phyloP scores from a whole-genome alignment of 495 filamentous ascomycete genomes.

The Aspergillus carlsbadensis region DNA sequence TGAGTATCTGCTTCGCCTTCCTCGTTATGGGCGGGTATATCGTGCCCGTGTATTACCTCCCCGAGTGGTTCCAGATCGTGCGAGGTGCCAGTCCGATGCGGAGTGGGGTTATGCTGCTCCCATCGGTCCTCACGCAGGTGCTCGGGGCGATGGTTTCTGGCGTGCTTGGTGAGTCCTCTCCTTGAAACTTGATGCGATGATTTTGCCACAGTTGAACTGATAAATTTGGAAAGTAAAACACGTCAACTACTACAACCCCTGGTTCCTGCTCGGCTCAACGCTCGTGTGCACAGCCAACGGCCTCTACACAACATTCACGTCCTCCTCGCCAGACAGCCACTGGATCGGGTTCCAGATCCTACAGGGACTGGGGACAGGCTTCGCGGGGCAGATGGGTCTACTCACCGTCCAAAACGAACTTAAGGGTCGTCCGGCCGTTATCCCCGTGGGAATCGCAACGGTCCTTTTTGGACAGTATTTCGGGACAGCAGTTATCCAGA shows the following conservation, averaged over 20 bases:
- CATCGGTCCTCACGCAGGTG: constrained; percentile 10
- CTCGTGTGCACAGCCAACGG: constrained; percentile 29
- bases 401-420: constrained; percentile 50
- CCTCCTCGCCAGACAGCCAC: constrained; percentile 29
- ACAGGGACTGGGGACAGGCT: constrained; percentile 34
- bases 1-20: constrained; percentile 21
- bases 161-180: not conserved
- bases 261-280: constrained; percentile 25
- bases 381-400: constrained; percentile 60
- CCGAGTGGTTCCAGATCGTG: constrained; percentile 40
- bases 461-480: too few relatives aligned
- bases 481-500: too few relatives aligned
- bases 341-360: constrained; percentile 32
- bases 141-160: constrained; percentile 10
- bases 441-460: too few relatives aligned
- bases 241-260: constrained; percentile 31
- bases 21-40: constrained; percentile 20
- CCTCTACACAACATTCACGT: constrained; percentile 27
- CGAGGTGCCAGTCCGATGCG: constrained; percentile 25
- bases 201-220: too few relatives aligned
- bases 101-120: constrained; percentile 25
- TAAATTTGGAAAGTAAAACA: too few relatives aligned
- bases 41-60: constrained; percentile 32
- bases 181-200: too few relatives aligned
- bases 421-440: too few relatives aligned